Percentiles rank a stretch among this genome's conserved stretches.
These are phyloP conservation scores for Coprinopsis sp. DNA, from an alignment of 768 basidiomycete species.

Conservation along the genomic window DNA sequence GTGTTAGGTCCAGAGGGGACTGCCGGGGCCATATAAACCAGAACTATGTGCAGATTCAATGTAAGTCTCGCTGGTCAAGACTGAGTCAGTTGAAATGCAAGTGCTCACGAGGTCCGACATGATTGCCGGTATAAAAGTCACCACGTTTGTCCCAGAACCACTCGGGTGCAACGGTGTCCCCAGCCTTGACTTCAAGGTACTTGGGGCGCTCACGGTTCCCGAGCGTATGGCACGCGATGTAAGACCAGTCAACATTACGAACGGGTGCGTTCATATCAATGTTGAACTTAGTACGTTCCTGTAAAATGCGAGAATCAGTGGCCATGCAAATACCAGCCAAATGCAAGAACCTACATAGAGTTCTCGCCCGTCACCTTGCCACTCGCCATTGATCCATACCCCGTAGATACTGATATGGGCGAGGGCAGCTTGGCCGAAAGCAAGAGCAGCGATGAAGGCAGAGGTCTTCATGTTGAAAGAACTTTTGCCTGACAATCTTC, in stretches of 20 bases:
- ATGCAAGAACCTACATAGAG: background rate
- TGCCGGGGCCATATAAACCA: constrained; percentile 9
- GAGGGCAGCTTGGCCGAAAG: background rate
- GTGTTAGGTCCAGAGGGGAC: constrained; percentile 3
- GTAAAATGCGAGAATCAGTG: background rate
- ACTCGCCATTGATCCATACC: constrained; percentile 9
- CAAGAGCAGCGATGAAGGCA: background rate
- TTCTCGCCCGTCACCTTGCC: constrained; percentile 8
- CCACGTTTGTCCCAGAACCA: constrained; percentile 2
- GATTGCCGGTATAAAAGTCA: background rate
- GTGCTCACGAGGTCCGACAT: background rate
- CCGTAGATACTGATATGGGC: constrained; percentile 8
- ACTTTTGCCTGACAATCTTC: too few species aligned
- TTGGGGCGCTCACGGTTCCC: constrained; percentile 1
- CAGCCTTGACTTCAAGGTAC: constrained; percentile 5
- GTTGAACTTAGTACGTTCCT: constrained; percentile 3
- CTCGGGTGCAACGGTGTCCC: constrained; percentile 6
- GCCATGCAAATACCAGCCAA: background rate
- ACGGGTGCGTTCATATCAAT: background rate
- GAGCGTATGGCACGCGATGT: constrained; percentile 3
- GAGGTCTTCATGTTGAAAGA: too few species aligned
- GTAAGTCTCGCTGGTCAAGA: background rate
- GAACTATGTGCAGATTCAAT: background rate
- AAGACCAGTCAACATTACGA: background rate
- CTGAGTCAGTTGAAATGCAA: background rate